A percentile compares a stretch with the other conserved stretches of the same genome.
phyloP scores from a whole-genome alignment of 805 yeast genomes.

The Kuraishia borneana region DNA sequence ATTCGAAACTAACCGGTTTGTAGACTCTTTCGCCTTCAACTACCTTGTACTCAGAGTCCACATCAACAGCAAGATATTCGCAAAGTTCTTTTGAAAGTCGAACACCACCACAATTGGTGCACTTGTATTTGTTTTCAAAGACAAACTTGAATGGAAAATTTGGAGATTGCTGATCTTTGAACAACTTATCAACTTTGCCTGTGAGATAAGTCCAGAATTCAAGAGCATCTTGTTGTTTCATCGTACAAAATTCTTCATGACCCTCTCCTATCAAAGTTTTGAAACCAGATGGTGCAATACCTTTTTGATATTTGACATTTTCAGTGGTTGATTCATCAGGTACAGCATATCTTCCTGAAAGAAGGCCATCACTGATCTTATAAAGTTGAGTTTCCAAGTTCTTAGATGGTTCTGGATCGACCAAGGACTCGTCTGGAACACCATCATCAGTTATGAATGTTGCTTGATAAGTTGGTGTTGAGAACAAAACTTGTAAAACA shows the following conservation, averaged over 20 bases:
- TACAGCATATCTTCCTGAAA: slow-evolving; percentile 60
- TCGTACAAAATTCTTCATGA: slow-evolving; percentile 76
- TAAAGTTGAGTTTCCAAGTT: slow-evolving; percentile 67
- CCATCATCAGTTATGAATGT: slow-evolving; percentile 22
- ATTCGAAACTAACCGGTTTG: slow-evolving; percentile 34
- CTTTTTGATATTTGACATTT: slow-evolving; percentile 48
- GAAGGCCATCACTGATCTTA: slow-evolving; percentile 71
- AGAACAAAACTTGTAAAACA: slow-evolving; percentile 61
- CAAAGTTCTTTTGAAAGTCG: slow-evolving; percentile 41
- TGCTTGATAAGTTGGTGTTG: slow-evolving; percentile 25
- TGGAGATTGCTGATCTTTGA: slow-evolving; percentile 26
- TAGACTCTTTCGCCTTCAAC: slow-evolving; percentile 36
- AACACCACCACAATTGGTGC: slow-evolving; percentile 49
- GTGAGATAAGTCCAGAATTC: slow-evolving; percentile 70
- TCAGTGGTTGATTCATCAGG: slow-evolving; percentile 36
- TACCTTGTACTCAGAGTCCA: slow-evolving; percentile 23
- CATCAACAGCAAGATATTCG: slow-evolving; percentile 50
- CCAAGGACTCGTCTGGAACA: slow-evolving; percentile 19
- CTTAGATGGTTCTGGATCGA: slow-evolving; percentile 42
- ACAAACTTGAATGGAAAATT: slow-evolving; percentile 53
- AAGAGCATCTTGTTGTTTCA: slow-evolving; percentile 90
- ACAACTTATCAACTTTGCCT: slow-evolving; percentile 44
- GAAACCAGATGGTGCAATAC: slow-evolving; percentile 68
- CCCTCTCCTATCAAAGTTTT: slow-evolving; percentile 67
- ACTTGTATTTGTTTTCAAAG: slow-evolving; percentile 50